Conservation (phyloP, 1,284 basidiomycete genomes). For the Trichosporon ovoides region DNA sequence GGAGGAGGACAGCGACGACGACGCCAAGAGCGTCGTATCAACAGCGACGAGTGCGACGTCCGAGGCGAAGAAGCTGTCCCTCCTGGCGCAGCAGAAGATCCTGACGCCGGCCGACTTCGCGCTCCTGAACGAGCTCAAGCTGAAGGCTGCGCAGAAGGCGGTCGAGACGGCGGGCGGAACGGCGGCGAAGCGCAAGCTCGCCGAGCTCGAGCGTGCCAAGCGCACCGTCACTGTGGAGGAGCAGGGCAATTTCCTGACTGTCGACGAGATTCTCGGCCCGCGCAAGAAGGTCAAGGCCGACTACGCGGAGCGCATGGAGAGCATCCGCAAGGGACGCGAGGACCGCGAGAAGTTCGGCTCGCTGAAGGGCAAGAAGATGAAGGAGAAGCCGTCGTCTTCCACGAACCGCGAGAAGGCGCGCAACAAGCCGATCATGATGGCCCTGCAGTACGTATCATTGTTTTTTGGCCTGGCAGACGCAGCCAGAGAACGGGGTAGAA, state of each 20-base stretch:
- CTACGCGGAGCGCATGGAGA: constrained; percentile 90
- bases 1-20: constrained; percentile 34
- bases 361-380: constrained; percentile 80
- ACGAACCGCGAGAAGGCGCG: constrained; percentile 84
- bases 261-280: constrained; percentile 85
- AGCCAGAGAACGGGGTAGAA: too few species aligned
- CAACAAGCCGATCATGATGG: constrained; percentile 94
- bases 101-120: constrained; percentile 97
- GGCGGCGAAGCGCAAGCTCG: constrained; percentile 80
- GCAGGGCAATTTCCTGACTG: constrained; percentile 69
- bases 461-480: too few species aligned
- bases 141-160: constrained; percentile 70
- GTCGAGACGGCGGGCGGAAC: constrained; percentile 68
- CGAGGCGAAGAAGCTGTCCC: constrained; percentile 46
- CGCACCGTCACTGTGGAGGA: constrained; percentile 53
- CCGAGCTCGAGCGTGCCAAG: constrained; percentile 65
- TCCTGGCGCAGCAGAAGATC: constrained; percentile 59
- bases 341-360: constrained; percentile 93
- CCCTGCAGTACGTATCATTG: constrained; percentile 56
- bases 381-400: constrained; percentile 68
- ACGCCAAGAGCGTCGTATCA: constrained; percentile 42
- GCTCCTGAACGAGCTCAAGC: constrained; percentile 79
- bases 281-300: constrained; percentile 90
- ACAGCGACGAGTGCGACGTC: constrained; percentile 36
- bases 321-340: constrained; percentile 86